phyloP scores from a whole-genome alignment of 2,329 filamentous ascomycete genomes.

The Fusarium buxicola region DNA sequence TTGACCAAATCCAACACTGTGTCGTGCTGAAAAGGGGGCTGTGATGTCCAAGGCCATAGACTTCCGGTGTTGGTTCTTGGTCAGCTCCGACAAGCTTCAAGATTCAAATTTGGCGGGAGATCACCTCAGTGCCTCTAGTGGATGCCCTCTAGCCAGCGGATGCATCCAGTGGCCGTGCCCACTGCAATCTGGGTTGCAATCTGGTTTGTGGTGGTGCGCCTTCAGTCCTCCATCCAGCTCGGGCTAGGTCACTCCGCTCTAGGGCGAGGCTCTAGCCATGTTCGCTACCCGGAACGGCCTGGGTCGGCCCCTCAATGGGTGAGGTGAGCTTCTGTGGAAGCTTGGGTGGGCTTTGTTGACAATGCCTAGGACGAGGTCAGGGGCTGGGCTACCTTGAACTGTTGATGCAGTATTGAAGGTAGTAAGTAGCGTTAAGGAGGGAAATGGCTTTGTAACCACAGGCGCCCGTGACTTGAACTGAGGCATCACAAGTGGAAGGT shows the following conservation, averaged over 20 bases:
- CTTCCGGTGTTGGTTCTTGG: constrained; percentile 1
- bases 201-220: constrained; percentile 39
- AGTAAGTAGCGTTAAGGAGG: constrained; percentile 6
- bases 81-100: too few relatives aligned
- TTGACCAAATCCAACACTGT: not conserved
- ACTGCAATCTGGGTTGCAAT: constrained; percentile 36
- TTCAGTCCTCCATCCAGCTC: constrained; percentile 38
- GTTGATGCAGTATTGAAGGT: constrained; percentile 19
- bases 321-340: constrained; percentile 36
- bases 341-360: constrained; percentile 31
- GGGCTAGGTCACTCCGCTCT: constrained; percentile 39
- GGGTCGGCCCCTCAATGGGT: constrained; percentile 31
- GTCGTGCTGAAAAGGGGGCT: not conserved
- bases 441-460: constrained; percentile 2
- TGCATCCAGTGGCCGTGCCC: constrained; percentile 25
- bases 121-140: constrained; percentile 40
- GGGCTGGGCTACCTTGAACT: constrained; percentile 32
- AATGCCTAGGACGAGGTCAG: constrained; percentile 35
- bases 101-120: constrained; percentile 41
- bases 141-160: constrained; percentile 30
- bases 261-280: constrained; percentile 39
- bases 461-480: not conserved
- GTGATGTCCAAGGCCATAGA: not conserved
- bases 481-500: not conserved
- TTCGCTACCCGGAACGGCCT: constrained; percentile 36